Evolutionary conservation across 257 asterid species (phyloP).

Genomic region (Plantago major): DNA sequence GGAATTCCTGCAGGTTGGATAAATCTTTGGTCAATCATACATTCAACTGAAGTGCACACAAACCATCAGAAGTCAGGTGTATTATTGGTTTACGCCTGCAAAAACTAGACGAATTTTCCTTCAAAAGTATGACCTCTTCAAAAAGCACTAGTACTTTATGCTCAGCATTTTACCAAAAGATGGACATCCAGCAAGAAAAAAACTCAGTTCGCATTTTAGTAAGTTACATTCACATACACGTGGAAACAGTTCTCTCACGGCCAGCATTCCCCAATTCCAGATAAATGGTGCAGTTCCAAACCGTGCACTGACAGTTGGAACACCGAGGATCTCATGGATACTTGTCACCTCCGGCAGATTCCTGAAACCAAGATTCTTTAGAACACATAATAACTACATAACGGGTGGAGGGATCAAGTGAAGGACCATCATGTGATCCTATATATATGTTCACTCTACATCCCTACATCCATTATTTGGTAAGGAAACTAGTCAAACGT

Average conservation of each 20-base stretch:
- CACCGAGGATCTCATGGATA: constrained; percentile 65
- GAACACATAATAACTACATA: neutral
- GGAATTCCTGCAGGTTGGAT: constrained; percentile 52
- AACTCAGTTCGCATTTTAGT: constrained; percentile 6
- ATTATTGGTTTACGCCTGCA: neutral
- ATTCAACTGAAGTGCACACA: constrained; percentile 8
- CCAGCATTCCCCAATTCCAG: constrained; percentile 99
- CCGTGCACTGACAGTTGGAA: constrained; percentile 95
- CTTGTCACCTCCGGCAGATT: constrained; percentile 91
- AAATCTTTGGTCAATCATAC: constrained; percentile 2
- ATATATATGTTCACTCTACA: neutral
- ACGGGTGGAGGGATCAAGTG: neutral
- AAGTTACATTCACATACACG: constrained; percentile 43
- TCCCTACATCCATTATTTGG: neutral
- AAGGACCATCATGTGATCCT: neutral
- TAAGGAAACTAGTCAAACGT: neutral
- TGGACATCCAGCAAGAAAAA: neutral
- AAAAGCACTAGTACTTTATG: neutral
- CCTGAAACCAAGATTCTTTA: constrained; percentile 35
- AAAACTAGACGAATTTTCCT: too few species aligned
- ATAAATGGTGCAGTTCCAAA: constrained; percentile 93
- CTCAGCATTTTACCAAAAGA: constrained; percentile 13
- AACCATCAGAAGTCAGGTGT: constrained; percentile 1
- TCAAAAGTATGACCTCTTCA: neutral
- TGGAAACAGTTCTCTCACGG: constrained; percentile 76